Evolutionary conservation across 345 rosid genomes (phyloP).

Genomic region (Leavenworthia alabamica): DNA sequence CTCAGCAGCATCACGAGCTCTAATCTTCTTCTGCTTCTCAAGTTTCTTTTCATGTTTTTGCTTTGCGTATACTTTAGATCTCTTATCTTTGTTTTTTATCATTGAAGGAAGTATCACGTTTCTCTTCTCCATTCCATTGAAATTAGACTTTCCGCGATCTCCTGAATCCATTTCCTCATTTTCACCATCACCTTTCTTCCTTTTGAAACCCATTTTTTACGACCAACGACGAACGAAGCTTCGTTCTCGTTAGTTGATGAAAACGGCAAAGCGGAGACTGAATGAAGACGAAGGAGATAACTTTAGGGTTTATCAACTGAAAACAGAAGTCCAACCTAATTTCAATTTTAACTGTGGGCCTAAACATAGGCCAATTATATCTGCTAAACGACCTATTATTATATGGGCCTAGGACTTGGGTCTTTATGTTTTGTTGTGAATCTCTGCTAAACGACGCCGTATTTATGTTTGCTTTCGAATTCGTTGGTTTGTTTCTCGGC

Average conservation of each 20-base stretch:
- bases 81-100: conserved; percentile 92
- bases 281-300: neutral
- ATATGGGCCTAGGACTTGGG: neutral
- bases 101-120: conserved; percentile 70
- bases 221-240: neutral
- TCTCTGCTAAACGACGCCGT: neutral
- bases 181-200: conserved; percentile 35
- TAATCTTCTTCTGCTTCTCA: conserved; percentile 81
- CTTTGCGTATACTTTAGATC: conserved; percentile 70
- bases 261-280: conserved; percentile 2
- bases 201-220: conserved; percentile 44
- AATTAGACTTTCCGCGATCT: neutral
- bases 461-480: too few species aligned
- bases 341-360: neutral
- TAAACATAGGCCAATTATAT: neutral
- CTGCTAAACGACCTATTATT: neutral
- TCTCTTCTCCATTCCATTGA: conserved; percentile 29
- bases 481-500: too few species aligned
- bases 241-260: neutral
- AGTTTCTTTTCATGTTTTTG: conserved; percentile 74
- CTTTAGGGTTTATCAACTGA: conserved; percentile 26
- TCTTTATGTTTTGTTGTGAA: neutral
- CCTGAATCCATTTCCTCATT: conserved; percentile 32
- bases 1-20: conserved; percentile 69
- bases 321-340: neutral